Base-by-base conservation (phyloP, 306 rosid species). In the Heteromeles arbutifolia region DNA sequence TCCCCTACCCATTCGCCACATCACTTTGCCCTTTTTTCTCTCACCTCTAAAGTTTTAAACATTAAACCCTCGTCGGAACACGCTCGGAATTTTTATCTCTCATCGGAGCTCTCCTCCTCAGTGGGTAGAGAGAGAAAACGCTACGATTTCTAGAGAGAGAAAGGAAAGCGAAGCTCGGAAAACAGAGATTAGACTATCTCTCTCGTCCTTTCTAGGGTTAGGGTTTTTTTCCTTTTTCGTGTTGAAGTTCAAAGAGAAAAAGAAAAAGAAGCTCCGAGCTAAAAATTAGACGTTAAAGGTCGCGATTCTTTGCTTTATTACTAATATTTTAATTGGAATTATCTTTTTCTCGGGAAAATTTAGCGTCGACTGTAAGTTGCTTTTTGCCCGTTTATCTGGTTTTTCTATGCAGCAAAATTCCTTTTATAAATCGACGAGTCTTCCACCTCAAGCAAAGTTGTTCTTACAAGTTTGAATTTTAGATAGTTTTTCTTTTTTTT, bases 361-460 rank as follows among this genome's bases (percentile, higher is more conserved):
- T 84, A 77, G 78, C 84, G 76, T 89, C 72, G 78, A 53, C 78
- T 62, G 71, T 83, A 81, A 84, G 81, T 84, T 83, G 75, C 83
- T 80, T 79, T 39, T 32, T 41, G 54, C 54, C 54, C 54, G 44
- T 66, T 69, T 74, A 28, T 34, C 54, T 24, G 24, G 64, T 72
- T 80, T 50, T 70, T 76, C n/a, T 77, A 76, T 81, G 32, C 34
- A 58, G 57, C 61, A 65, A 50, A 48, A 53, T 67, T 61, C 56
- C 77, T 74, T 79, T 75, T 53, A 62, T 85, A 79, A 83, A 79
- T 84, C 87, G 86, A 32, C 76, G 78, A 82, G 74, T 85, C 91
- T 92, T 92, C 86, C 54, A 73, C 61, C 84, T 69, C 80, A 92
- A 88, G 92, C 88, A 86, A 85, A 75, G 85, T 53, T 84, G 56